Evolutionary conservation across 345 rosid genomes (phyloP).

Genomic region (Melaleuca alternifolia): DNA sequence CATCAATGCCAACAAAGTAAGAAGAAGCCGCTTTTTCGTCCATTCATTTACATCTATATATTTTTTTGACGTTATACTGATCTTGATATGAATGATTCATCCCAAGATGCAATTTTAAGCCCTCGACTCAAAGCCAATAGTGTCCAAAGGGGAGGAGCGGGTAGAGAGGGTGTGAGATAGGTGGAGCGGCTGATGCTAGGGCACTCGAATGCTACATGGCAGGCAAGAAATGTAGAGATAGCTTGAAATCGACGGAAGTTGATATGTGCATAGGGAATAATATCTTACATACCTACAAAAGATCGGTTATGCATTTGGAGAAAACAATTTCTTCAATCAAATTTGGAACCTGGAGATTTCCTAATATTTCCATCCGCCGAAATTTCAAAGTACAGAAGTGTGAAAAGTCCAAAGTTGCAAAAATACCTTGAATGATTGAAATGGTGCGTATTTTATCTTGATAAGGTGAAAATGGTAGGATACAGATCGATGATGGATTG

Average conservation of each 20-base stretch:
- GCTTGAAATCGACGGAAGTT: neutral
- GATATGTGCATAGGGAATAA: too few relatives aligned
- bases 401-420: neutral
- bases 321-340: too few relatives aligned
- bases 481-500: neutral
- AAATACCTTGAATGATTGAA: neutral
- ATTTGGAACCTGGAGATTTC: neutral
- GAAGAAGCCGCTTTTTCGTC: neutral
- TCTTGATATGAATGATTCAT: neutral
- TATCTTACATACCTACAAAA: too few relatives aligned
- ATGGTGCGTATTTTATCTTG: neutral
- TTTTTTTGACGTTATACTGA: neutral
- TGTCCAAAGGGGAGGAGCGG: too few relatives aligned
- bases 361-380: accelerated
- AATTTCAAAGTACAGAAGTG: neutral
- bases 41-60: neutral
- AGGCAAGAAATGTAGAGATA: accelerated
- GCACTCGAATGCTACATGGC: neutral
- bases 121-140: too few relatives aligned
- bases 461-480: neutral
- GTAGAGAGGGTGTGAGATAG: neutral
- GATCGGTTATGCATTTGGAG: too few relatives aligned
- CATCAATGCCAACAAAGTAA: neutral
- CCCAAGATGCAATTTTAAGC: too few relatives aligned
- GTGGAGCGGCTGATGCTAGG: neutral